phyloP scores from a whole-genome alignment of 148 eudicot species.

The Dianthus caryophyllus region DNA sequence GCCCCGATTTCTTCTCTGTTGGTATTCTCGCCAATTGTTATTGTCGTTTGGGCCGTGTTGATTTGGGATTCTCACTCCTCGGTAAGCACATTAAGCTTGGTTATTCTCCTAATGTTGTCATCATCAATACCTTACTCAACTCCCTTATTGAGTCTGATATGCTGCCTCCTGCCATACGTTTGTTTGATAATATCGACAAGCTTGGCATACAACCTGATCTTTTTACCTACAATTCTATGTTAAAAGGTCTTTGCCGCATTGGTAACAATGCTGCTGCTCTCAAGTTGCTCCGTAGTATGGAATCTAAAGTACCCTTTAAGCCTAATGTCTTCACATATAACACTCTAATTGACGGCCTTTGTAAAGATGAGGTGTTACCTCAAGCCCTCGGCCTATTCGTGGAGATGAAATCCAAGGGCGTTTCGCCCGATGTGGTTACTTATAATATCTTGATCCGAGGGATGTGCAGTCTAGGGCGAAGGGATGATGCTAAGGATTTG shows the following conservation, averaged over 20 bases:
- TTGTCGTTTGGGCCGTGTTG: neutral
- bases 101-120: neutral
- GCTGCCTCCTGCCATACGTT: neutral
- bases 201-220: neutral
- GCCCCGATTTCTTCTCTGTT: neutral
- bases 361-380: conserved; percentile 9
- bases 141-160: neutral
- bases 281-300: neutral
- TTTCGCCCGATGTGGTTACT: neutral
- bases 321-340: too few relatives aligned
- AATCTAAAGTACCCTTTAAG: neutral
- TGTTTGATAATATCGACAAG: conserved; percentile 4
- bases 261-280: conserved; percentile 2
- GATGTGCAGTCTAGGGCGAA: conserved; percentile 11
- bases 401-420: conserved; percentile 12
- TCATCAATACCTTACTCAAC: neutral
- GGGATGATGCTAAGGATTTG: conserved; percentile 10
- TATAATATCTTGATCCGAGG: conserved; percentile 12
- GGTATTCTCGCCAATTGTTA: neutral
- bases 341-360: neutral
- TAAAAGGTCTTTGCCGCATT: neutral
- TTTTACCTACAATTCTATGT: neutral
- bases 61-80: neutral
- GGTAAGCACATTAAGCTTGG: neutral
- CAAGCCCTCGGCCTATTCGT: neutral